Percentiles rank a stretch among this genome's conserved stretches.
Evolutionary conservation across 305 asterid species (phyloP).

Genomic region (Fraxinus albicans): DNA sequence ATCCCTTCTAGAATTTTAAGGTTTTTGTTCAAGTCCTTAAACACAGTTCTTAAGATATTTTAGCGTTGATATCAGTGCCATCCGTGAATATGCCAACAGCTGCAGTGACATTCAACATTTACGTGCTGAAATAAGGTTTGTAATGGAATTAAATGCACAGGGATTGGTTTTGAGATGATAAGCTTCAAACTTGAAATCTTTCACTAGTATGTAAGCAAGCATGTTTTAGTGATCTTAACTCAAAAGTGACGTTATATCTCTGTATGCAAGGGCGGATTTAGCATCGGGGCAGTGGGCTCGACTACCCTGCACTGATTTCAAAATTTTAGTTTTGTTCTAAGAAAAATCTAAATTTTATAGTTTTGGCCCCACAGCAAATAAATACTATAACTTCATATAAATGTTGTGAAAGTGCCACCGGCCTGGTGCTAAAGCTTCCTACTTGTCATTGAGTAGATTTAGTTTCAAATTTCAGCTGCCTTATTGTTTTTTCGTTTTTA

Average conservation of each 20-base stretch:
- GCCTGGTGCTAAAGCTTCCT: background rate
- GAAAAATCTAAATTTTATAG: background rate
- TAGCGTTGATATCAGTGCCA: slow-evolving; percentile 78
- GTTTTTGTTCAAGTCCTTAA: slow-evolving; percentile 47
- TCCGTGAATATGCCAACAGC: slow-evolving; percentile 69
- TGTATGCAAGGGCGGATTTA: background rate
- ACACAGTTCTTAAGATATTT: slow-evolving; percentile 60
- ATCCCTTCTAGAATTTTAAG: background rate
- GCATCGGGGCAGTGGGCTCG: background rate
- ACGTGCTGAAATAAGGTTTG: slow-evolving; percentile 92
- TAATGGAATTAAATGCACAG: background rate
- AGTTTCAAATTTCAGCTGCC: background rate
- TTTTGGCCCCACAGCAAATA: background rate
- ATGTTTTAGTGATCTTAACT: background rate
- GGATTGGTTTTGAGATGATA: slow-evolving; percentile 6
- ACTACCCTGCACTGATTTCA: background rate
- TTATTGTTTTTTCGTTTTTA: background rate
- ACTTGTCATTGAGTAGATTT: background rate
- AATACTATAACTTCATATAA: background rate
- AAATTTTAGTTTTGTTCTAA: background rate
- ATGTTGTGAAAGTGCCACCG: background rate
- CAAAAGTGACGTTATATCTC: background rate
- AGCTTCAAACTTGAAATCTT: background rate
- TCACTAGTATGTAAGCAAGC: background rate
- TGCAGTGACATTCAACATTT: slow-evolving; percentile 72